phyloP scores from a whole-genome alignment of 2,329 filamentous ascomycete genomes.

The Scedosporium minutisporum region DNA sequence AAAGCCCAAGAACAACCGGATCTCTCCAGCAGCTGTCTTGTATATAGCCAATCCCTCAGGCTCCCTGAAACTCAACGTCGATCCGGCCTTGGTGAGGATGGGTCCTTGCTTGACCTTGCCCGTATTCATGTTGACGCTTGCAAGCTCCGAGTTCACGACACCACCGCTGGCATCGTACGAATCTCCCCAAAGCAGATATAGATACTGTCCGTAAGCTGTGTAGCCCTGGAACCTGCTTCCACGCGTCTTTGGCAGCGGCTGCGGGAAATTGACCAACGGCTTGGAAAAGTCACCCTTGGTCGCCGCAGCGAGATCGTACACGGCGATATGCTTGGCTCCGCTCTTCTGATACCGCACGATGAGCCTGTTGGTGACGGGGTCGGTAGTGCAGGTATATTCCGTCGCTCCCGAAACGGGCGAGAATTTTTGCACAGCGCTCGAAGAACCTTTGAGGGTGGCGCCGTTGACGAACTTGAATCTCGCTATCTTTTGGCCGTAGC shows the following conservation, averaged over 20 bases:
- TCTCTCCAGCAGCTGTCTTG: slow-evolving; percentile 4
- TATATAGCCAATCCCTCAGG: slow-evolving; percentile 9
- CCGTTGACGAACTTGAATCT: slow-evolving; percentile 8
- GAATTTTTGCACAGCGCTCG: slow-evolving; percentile 1
- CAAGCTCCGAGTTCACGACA: slow-evolving; percentile 7
- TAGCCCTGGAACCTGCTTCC: slow-evolving; percentile 7
- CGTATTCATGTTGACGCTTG: slow-evolving; percentile 8
- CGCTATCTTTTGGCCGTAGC: slow-evolving; percentile 5
- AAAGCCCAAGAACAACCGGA: slow-evolving; percentile 8
- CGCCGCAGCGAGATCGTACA: slow-evolving; percentile 1
- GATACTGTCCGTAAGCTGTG: slow-evolving; percentile 6
- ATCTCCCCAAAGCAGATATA: slow-evolving; percentile 8
- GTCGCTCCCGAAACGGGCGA: slow-evolving; percentile 4
- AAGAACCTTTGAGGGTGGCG: not conserved
- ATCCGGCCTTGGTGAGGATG: slow-evolving; percentile 6
- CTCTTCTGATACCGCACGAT: slow-evolving; percentile 5
- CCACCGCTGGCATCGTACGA: slow-evolving; percentile 6
- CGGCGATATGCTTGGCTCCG: slow-evolving; percentile 5
- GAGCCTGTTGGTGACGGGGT: slow-evolving; percentile 4
- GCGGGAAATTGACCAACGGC: not conserved
- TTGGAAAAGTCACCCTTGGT: slow-evolving; percentile 2
- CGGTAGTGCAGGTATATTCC: slow-evolving; percentile 2
- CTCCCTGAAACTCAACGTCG: slow-evolving; percentile 3
- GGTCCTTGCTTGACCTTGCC: slow-evolving; percentile 8
- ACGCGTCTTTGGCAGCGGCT: not conserved